Evolutionary conservation across 1,139 yeast genomes (phyloP).

Genomic region (Hemisphaericaspora lyxosophila): DNA sequence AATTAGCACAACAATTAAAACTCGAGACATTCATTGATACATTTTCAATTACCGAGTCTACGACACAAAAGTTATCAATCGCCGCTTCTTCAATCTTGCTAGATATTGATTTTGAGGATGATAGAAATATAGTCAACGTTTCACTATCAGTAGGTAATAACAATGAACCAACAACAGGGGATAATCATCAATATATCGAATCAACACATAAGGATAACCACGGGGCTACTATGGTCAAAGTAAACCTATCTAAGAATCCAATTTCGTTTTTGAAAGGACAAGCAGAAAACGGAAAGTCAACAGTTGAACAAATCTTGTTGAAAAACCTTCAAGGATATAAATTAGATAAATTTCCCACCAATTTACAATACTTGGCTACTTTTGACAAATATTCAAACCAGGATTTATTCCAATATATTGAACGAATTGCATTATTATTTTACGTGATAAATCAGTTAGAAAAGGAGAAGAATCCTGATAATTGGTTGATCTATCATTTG

Average conservation of each 20-base stretch:
- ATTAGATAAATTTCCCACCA: conserved; percentile 35
- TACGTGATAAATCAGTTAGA: conserved; percentile 20
- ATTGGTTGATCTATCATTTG: conserved; percentile 18
- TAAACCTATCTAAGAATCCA: conserved; percentile 16
- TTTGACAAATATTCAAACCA: conserved; percentile 37
- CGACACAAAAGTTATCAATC: conserved; percentile 36
- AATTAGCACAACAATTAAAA: conserved; percentile 41
- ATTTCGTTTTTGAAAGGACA: conserved; percentile 15
- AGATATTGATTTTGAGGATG: conserved; percentile 41
- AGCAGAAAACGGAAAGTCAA: conserved; percentile 9
- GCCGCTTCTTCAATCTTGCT: conserved; percentile 45
- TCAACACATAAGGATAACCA: conserved; percentile 6
- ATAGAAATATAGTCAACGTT: conserved; percentile 26
- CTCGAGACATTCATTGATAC: conserved; percentile 46
- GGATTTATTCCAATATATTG: conserved; percentile 35
- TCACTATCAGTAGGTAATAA: conserved; percentile 38
- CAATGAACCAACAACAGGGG: conserved; percentile 4
- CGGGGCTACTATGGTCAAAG: conserved; percentile 7
- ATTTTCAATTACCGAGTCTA: conserved; percentile 27
- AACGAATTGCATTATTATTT: conserved; percentile 31
- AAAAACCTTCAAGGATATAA: conserved; percentile 23
- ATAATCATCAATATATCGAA: conserved; percentile 1
- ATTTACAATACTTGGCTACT: conserved; percentile 37
- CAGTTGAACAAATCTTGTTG: conserved; percentile 32
- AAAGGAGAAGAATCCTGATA: conserved; percentile 17